Evolutionary conservation across 768 basidiomycete species (phyloP), one percentile per base, ranked within the genome.

Genomic region (Xerocomellus amylosporus): DNA sequence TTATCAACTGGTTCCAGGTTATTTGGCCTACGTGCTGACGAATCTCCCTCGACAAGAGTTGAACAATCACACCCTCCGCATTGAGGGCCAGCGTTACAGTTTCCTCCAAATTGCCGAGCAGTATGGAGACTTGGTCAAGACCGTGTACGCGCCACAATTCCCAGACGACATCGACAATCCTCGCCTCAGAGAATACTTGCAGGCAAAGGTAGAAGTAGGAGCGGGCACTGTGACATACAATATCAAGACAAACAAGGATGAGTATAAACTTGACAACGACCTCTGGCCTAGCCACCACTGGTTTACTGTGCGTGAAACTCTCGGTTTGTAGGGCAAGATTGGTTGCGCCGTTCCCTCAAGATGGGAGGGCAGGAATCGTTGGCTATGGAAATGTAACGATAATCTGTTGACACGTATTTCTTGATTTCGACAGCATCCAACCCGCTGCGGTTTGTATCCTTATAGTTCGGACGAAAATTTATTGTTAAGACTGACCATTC

Each of bases 201-300:
- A 58, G 46, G 20, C n/a, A 22, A 58, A 68, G 36, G 54, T 26
- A 10, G 53, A 60, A 17, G 43, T 46, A 38, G 48, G 60, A 15
- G 45, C 31, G 6, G 55, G 44, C 4, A 58, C 51, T 15, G 38
- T 47, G 49, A 53, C 53, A 9, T 54, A 64, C 10, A 10, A 53
- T n/a, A 30, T 41, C 45, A 47, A 54, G 30, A 51, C 50, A 12
- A 48, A 54, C 28, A 50, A 55, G 15, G 63, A 71, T 28, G 55
- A 53, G 6, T 30, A 55, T 7, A 56, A 67, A 39, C 58, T 53
- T 46, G 70, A 69, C 17, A 70, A 67, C 43, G 28, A 59, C 31
- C 48, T 67, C 17, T 65, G 65, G 65, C 52, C 51, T 22, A 64
- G 50, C 19, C 65, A 69, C 31, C 50, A 54, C 36, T 71, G 71